Evolutionary conservation across 768 basidiomycete genomes (phyloP), one percentile per base, ranked within the genome.

Genomic region (Lentinula guzmanii): DNA sequence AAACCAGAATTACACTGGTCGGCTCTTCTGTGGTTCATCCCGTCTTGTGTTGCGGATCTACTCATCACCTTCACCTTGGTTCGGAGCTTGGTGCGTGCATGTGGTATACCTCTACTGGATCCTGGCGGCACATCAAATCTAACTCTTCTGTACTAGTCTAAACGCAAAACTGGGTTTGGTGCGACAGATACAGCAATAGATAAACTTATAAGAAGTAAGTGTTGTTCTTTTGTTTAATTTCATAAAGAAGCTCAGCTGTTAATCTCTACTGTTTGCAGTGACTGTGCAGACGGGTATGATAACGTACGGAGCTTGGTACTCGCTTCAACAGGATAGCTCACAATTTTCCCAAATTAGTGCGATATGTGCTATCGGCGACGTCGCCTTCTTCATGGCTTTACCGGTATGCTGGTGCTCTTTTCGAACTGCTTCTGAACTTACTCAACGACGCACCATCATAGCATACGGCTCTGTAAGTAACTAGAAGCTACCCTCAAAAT

Each of bases 381-480:
- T 79, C 15, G 66, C 78, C 34, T 78, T 77, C 61, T 79, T 80
- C 62, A 46, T 70, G 71, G 74, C 74, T 34, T 67, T 79, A 61
- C 73, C 75, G 15, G 78, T 78, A 66, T 35, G 52, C 33, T 0
- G 34, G 5, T 52, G 28, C 18, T 16, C 18, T 18, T 21, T 13
- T 13, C 24, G 53, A 5, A 24, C 43, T 46, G 18, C 46, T 24
- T 52, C 15, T 34, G 1, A 6, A 21, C 50, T 5, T 28, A 41
- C 50, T 33, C 52, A 34, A 46, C 18, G 37, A 37, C 46, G 13
- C 55, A 59, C 34, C n/a, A n/a, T 43, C n/a, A n/a, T 45, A 80
- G 79, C 75, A 73, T 57, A 78, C 78, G 6, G 77, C 78, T 18
- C 64, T 80, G 78, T 80, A 65, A 68, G 77, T 71, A 16, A 28